These are phyloP conservation scores for Stipa capillata DNA, from an alignment of 176 grass and related monocot genomes.

Conservation along the genomic window DNA sequence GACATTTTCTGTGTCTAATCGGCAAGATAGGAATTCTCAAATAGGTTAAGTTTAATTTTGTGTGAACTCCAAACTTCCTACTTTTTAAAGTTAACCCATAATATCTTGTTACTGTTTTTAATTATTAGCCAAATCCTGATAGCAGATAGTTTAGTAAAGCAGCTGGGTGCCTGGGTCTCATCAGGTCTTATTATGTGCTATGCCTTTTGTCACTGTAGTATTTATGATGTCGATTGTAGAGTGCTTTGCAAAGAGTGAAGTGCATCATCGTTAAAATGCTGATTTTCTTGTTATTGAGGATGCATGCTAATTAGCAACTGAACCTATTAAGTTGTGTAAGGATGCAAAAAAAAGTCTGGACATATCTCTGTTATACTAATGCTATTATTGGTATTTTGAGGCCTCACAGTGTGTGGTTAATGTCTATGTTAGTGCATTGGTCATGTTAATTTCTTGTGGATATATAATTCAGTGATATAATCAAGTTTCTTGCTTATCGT, in stretches of 20 bases:
- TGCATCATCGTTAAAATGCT: not conserved
- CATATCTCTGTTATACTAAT: not conserved
- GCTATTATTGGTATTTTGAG: not conserved
- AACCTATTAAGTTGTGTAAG: not conserved
- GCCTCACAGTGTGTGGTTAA: not conserved
- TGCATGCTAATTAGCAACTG: not conserved
- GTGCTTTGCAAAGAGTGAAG: not conserved
- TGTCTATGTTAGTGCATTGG: not conserved
- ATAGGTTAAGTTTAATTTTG: not conserved
- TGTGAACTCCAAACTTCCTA: not conserved
- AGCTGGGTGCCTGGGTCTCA: not conserved
- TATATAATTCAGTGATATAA: not conserved
- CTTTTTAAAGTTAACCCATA: not conserved
- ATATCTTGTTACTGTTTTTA: not conserved
- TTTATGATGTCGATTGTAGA: not conserved
- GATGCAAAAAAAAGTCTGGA: not conserved
- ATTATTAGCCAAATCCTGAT: not conserved
- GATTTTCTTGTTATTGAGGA: not conserved
- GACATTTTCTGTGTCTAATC: not conserved
- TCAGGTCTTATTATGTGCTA: not conserved
- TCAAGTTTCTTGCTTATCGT: not conserved
- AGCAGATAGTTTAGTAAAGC: not conserved
- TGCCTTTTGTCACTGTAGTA: not conserved
- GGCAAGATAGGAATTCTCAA: not conserved
- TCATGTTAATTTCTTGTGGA: not conserved